Percentiles rank a stretch among this genome's conserved stretches.
These are phyloP conservation scores for Ceratocystis destructans DNA, from an alignment of 2,329 filamentous ascomycete species.

Conservation along the genomic window DNA sequence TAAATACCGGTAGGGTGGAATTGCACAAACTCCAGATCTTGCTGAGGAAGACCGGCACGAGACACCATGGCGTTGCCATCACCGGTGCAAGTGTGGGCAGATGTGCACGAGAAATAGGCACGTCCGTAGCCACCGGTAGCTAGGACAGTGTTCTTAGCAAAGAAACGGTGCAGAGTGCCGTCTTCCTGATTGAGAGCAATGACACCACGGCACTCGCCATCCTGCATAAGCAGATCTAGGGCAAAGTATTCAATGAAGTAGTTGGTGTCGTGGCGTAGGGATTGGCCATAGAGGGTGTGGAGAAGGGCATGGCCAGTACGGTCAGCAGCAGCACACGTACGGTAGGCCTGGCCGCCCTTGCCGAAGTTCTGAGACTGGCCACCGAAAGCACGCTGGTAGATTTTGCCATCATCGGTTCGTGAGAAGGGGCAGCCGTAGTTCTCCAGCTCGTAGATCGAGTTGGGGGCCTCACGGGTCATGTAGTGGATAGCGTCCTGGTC, in stretches of 20 bases:
- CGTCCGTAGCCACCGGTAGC: conserved; percentile 96
- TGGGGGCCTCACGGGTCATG: conserved; percentile 90
- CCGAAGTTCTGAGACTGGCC: conserved; percentile 91
- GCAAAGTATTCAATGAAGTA: conserved; percentile 99
- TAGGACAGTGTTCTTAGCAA: conserved; percentile 89
- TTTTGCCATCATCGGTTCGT: conserved; percentile 89
- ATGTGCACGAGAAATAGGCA: conserved; percentile 96
- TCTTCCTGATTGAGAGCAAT: conserved; percentile 98
- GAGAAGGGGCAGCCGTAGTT: conserved; percentile 97
- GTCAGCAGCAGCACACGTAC: conserved; percentile 91
- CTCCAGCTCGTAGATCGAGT: conserved; percentile 86
- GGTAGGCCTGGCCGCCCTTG: conserved; percentile 95
- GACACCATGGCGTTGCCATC: conserved; percentile 99
- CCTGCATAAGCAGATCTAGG: conserved; percentile 92
- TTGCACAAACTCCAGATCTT: conserved; percentile 98
- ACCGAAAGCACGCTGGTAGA: conserved; percentile 97
- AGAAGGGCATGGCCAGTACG: conserved; percentile 94
- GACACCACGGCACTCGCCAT: conserved; percentile 90
- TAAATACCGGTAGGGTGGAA: conserved; percentile 99
- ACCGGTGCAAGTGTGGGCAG: conserved; percentile 95
- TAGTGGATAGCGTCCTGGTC: conserved; percentile 98
- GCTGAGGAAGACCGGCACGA: conserved; percentile 91
- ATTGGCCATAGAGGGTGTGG: conserved; percentile 97
- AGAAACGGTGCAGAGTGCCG: conserved; percentile 92
- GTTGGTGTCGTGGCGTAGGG: conserved; percentile 93